phyloP scores from a whole-genome alignment of 768 basidiomycete species.

The Lepiota venenata region DNA sequence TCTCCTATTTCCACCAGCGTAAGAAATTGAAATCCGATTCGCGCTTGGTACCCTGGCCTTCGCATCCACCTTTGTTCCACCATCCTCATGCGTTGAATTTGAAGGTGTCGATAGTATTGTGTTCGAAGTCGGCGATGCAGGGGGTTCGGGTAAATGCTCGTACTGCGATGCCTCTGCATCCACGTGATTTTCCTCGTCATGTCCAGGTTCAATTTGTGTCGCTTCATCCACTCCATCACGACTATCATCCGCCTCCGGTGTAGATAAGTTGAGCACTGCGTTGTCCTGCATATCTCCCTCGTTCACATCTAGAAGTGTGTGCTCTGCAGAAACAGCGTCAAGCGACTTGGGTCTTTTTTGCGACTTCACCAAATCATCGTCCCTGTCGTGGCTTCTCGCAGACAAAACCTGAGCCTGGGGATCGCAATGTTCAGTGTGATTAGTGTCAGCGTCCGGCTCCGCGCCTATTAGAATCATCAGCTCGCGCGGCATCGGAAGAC shows the following conservation, averaged over 20 bases:
- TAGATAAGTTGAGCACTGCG: not conserved
- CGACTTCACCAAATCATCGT: not conserved
- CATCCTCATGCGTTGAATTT: constrained; percentile 45
- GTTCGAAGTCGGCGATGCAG: constrained; percentile 53
- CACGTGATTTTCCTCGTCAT: constrained; percentile 6
- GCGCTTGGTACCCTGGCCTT: constrained; percentile 55
- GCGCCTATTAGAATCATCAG: constrained; percentile 34
- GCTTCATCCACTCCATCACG: constrained; percentile 1
- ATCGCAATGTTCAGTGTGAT: constrained; percentile 43
- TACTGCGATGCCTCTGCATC: constrained; percentile 22
- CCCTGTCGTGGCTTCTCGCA: constrained; percentile 13
- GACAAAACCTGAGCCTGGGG: constrained; percentile 31
- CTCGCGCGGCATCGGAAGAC: constrained; percentile 31
- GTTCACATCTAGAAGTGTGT: constrained; percentile 47
- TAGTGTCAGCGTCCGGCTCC: constrained; percentile 36
- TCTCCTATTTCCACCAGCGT: constrained; percentile 83
- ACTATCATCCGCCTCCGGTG: not conserved
- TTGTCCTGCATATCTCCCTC: constrained; percentile 25
- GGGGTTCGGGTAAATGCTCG: constrained; percentile 58
- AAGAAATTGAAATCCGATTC: constrained; percentile 92
- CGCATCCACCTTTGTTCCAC: constrained; percentile 30
- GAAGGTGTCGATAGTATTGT: constrained; percentile 40
- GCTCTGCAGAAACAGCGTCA: constrained; percentile 44
- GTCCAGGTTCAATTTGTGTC: constrained; percentile 14
- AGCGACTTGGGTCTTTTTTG: constrained; percentile 29